Base-by-base conservation (phyloP, 1,284 basidiomycete species). In the Sphaerobolus stellatus region DNA sequence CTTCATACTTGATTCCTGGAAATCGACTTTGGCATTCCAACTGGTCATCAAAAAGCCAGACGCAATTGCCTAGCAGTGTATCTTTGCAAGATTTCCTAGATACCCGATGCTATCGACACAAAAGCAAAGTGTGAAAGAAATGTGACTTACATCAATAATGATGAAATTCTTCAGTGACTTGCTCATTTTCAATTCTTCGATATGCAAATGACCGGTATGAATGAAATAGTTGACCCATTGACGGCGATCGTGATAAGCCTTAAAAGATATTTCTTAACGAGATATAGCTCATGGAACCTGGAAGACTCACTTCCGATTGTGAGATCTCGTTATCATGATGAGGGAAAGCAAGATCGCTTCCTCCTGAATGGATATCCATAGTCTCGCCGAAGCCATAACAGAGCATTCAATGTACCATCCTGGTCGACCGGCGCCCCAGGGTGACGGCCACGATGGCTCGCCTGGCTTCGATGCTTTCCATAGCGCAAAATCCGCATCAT, bases 331-430 rank as follows among this genome's bases (percentile, higher is more conserved):
- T 99, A 71, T 99, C 97, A 69, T 99, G 97, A 74, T 99, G 97
- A 4, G 97, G 97, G 76, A 99, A 99, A 48, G 94, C 92, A 57
- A 99, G 80, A 71, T 99, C 97, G 48, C 94, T 86, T 13, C 97
- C 97, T 46, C 97, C 97, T 5, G 94, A 97, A 69, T 99, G 97
- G 60, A 99, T 95, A 71, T 99, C 97, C 85, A 99, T 94, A 56
- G 86, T 88, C 55, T 90, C 82, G 7, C 94, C 56, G 86, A 92
- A 14, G 95, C 96, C 97, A 99, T 99, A 44, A 98, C 97, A 9
- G 93, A 96, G 75, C 97, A 99, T 71, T 99, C 97, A 56, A 99
- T 99, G 70, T 99, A 97, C 97, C 97, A 99, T 11, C 97, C 97
- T 1, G 97, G 97, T 53, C 97, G 82, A n/a, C 97, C 97, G 33